Evolutionary conservation across 2,329 filamentous ascomycete species (phyloP), one percentile per base, ranked within the genome.

Genomic region (Ramichloridium luteum): DNA sequence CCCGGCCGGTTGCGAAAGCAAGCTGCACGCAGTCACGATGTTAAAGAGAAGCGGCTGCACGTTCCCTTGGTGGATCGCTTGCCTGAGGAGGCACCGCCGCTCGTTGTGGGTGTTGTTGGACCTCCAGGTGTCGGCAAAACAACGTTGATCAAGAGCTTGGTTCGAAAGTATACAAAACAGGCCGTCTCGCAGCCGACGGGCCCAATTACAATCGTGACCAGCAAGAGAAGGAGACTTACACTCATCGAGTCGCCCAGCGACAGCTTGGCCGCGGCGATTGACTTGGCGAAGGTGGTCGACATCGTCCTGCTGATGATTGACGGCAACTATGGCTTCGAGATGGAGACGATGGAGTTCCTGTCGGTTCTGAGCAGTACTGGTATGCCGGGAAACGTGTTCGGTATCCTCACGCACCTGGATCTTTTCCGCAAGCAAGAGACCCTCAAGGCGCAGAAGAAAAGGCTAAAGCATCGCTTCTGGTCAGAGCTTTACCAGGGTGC

Each of bases 291-390:
- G 60, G 82, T 98, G 26, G 90, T 92, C 12, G 90, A 98, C 56
- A 94, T 98, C 49, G 83, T 96, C 4, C 68, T 98, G 30, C 70
- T 98, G 35, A 90, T 98, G 82, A 98, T 98, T 47, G 90, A 98
- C 54, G 92, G 90, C 34, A 96, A 96, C 60, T 98, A 81, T 51
- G 92, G 90, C 10, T 98, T 98, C 53, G 90, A 98, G 61, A 98
- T 98, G 90, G 90, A 98, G 68, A 98, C 90, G 0, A 98, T 98
- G 90, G 90, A 98, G 60, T 98, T 98, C 40, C 64, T 98, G 51
- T 96, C 94, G 48, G 77, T 94, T 12, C 66, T 98, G 30, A 80
- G 82, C n/a, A 75, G 84, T 2, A 93, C 82, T 16, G 90, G 90
- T 57, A 96, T 98, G 88, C 90, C 92, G 0, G 88, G 90, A 43